These are phyloP conservation scores for Starmerella bombicola DNA, from an alignment of 805 yeast genomes.

Conservation along the genomic window DNA sequence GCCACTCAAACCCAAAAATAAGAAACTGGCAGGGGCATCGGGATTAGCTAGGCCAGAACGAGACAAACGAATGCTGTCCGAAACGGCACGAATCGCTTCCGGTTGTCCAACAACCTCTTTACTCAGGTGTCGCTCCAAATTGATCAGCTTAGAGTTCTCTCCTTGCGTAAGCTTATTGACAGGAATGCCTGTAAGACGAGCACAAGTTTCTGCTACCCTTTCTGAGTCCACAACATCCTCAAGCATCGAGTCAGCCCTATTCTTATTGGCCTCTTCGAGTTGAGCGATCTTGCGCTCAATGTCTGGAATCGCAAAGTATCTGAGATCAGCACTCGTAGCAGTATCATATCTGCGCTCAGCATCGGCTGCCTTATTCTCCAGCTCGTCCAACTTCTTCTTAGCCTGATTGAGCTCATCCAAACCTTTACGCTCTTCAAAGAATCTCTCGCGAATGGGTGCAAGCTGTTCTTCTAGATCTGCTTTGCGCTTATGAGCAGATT, in stretches of 20 bases:
- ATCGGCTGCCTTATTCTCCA: slow-evolving; percentile 83
- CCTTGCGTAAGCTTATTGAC: slow-evolving; percentile 89
- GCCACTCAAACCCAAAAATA: slow-evolving; percentile 90
- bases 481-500: slow-evolving; percentile 61
- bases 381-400: slow-evolving; percentile 81
- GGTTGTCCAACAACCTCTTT: slow-evolving; percentile 85
- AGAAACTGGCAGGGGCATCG: slow-evolving; percentile 87
- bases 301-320: slow-evolving; percentile 96
- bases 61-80: slow-evolving; percentile 84
- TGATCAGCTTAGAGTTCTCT: slow-evolving; percentile 83
- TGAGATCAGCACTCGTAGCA: slow-evolving; percentile 85
- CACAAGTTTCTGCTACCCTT: slow-evolving; percentile 92
- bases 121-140: slow-evolving; percentile 81
- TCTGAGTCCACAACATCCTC: slow-evolving; percentile 86
- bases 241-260: slow-evolving; percentile 51
- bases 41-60: slow-evolving; percentile 96
- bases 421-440: slow-evolving; percentile 74
- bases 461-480: slow-evolving; percentile 78
- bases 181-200: slow-evolving; percentile 92
- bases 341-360: slow-evolving; percentile 96
- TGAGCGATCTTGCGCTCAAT: slow-evolving; percentile 52
- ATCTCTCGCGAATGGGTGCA: slow-evolving; percentile 73
- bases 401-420: slow-evolving; percentile 83
- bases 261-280: slow-evolving; percentile 67
- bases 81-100: slow-evolving; percentile 91